Base-by-base conservation (phyloP, 1,139 yeast species). In the Arxiozyma slooffiae region DNA sequence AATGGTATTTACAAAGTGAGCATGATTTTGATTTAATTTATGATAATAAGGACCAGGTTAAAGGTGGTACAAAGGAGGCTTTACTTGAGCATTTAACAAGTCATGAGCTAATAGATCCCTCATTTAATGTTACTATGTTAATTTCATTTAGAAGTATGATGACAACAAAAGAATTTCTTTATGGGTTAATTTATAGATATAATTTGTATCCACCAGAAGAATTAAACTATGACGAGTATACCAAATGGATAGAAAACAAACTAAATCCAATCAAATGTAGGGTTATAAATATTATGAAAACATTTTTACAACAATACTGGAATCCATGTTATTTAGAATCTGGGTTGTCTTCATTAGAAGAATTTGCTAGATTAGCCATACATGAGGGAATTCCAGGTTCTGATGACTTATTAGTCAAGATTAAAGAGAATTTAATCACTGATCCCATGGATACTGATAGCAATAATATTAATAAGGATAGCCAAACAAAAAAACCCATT, bases 181-280 rank as follows among this genome's bases (percentile, higher is more conserved):
- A 75, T 23, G 67, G 78, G 45, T 71, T 92, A 53, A 79, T 83
- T 38, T 74, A 75, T 38, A 73, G 96, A 49, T 92, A 83, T 67
- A 76, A 82, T 53, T 71, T 81, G 37, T 81, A 79, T 55, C 95
- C 97, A 5, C 97, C 97, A 0, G 96, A 85, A 60, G 96, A 95
- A 0, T 71, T 92, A 54, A 80, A 86, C 50, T 84, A 80, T 58
- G 95, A 85, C 54, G 96, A 89, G 62, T 87, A 86, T 63, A 79
- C 81, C 44, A 69, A 75, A 5, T 92, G 98, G 97, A 77, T 82
- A 9, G 80, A 81, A 41, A 79, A 79, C 61, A 89, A 57, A 46
- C 48, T 53, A 14, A 62, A 61, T 49, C 85, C 90, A 0, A 82
- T 86, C 38, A 77, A 92, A 51, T 63, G 78, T 30, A 73, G 89